These are phyloP conservation scores for Leccinum olivaceopallidum DNA, from an alignment of 768 basidiomycete genomes.

Conservation along the genomic window DNA sequence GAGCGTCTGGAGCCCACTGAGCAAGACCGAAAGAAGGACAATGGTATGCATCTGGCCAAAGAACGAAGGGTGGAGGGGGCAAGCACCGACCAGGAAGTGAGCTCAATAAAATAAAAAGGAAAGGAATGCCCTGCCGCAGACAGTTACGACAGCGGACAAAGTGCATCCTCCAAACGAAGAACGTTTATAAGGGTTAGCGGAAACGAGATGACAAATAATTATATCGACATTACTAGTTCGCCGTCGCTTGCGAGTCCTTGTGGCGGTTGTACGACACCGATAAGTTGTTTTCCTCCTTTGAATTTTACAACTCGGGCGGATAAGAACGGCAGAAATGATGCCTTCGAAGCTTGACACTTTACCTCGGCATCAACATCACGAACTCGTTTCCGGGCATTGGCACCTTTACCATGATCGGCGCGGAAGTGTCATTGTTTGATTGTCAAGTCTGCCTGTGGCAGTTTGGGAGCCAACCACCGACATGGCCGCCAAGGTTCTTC, in stretches of 20 bases:
- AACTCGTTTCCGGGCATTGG: too few species aligned
- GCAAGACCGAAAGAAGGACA: background rate
- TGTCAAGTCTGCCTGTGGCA: background rate
- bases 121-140: background rate
- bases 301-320: too few species aligned
- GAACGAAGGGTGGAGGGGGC: background rate
- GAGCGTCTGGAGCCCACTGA: slow-evolving; percentile 1
- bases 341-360: too few species aligned
- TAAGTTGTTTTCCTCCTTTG: too few species aligned
- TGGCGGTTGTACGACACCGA: background rate
- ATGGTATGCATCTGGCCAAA: background rate
- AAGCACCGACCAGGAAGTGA: background rate
- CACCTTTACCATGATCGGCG: background rate
- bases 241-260: background rate
- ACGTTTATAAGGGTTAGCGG: background rate
- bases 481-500: background rate
- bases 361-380: too few species aligned
- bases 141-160: background rate
- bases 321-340: too few species aligned
- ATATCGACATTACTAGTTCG: too few species aligned
- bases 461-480: background rate
- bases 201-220: background rate
- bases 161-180: background rate
- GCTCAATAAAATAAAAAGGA: background rate
- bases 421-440: background rate